Percentiles rank a stretch among this genome's conserved stretches.
Evolutionary conservation across 2,329 filamentous ascomycete genomes (phyloP).

Genomic region (Mollisia scopiformis): DNA sequence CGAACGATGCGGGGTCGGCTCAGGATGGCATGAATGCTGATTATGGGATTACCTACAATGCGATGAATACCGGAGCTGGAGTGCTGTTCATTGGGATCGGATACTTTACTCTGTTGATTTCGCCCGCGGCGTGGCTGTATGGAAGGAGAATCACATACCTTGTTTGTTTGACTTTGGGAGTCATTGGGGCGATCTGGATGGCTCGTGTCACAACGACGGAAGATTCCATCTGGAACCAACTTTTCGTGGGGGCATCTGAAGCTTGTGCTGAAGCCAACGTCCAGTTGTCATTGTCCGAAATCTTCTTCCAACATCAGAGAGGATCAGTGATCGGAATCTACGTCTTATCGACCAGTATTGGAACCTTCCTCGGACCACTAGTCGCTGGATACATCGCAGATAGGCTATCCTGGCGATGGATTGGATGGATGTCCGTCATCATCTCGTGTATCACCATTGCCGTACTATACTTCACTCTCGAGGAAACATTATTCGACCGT

Average conservation of each 20-base stretch:
- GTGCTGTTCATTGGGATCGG: conserved; percentile 59
- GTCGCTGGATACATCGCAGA: conserved; percentile 54
- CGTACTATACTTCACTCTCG: conserved; percentile 53
- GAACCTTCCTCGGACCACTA: conserved; percentile 58
- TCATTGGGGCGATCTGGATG: conserved; percentile 58
- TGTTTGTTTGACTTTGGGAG: conserved; percentile 50
- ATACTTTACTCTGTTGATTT: conserved; percentile 56
- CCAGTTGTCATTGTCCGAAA: conserved; percentile 58
- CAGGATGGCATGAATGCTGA: conserved; percentile 52
- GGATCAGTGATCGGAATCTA: conserved; percentile 57
- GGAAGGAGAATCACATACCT: conserved; percentile 58
- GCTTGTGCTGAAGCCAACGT: conserved; percentile 58
- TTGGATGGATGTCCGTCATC: conserved; percentile 54
- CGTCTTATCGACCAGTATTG: conserved; percentile 56
- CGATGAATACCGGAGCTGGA: conserved; percentile 59
- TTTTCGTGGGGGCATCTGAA: conserved; percentile 61
- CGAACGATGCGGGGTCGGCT: conserved; percentile 57
- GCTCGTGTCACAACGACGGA: conserved; percentile 45
- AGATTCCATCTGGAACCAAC: conserved; percentile 57
- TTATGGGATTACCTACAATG: conserved; percentile 52
- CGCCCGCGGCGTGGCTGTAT: conserved; percentile 56
- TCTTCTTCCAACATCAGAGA: conserved; percentile 61
- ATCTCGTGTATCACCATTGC: conserved; percentile 50
- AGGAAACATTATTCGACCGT: conserved; percentile 55
- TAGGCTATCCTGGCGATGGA: conserved; percentile 56